A percentile compares a stretch with the other conserved stretches of the same genome.
These are phyloP conservation scores for Pseudopyricularia javanii DNA, from an alignment of 2,329 filamentous ascomycete species.

Conservation along the genomic window DNA sequence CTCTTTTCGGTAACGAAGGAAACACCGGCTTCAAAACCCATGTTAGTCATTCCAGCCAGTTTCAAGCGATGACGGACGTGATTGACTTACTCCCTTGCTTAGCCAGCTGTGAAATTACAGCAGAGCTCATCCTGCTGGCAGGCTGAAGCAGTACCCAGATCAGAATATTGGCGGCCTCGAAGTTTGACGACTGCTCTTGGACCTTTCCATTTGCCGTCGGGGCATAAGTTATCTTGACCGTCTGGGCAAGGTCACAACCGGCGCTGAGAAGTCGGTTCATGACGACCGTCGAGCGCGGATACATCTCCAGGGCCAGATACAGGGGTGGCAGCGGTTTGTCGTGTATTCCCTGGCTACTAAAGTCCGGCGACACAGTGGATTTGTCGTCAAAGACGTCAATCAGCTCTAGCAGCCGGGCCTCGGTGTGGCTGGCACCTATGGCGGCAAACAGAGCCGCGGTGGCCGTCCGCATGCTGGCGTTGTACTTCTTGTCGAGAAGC, in stretches of 20 bases:
- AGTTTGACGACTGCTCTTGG: constrained; percentile 27
- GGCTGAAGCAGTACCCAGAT: constrained; percentile 51
- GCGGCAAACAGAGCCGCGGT: constrained; percentile 45
- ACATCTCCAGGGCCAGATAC: constrained; percentile 38
- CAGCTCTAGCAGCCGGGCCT: constrained; percentile 36
- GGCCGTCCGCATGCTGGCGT: constrained; percentile 32
- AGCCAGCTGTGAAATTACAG: constrained; percentile 45
- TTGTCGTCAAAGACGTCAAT: constrained; percentile 35
- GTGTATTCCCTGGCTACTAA: constrained; percentile 6
- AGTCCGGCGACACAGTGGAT: constrained; percentile 6
- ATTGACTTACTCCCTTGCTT: constrained; percentile 33
- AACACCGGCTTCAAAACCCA: constrained; percentile 6
- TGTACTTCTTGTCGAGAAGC: constrained; percentile 35
- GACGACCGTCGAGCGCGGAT: constrained; percentile 40
- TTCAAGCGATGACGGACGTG: too few relatives aligned
- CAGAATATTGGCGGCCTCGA: constrained; percentile 44
- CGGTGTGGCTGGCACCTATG: constrained; percentile 28
- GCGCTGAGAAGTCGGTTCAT: constrained; percentile 39
- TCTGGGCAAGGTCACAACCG: constrained; percentile 48
- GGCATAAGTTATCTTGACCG: constrained; percentile 19
- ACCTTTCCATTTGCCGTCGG: neutral
- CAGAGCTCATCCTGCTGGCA: constrained; percentile 48
- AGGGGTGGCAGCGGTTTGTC: constrained; percentile 35
- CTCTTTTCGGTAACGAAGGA: constrained; percentile 11
- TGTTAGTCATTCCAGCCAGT: neutral